Conservation (phyloP, 805 yeast genomes). For the Huiozyma naganishii region DNA sequence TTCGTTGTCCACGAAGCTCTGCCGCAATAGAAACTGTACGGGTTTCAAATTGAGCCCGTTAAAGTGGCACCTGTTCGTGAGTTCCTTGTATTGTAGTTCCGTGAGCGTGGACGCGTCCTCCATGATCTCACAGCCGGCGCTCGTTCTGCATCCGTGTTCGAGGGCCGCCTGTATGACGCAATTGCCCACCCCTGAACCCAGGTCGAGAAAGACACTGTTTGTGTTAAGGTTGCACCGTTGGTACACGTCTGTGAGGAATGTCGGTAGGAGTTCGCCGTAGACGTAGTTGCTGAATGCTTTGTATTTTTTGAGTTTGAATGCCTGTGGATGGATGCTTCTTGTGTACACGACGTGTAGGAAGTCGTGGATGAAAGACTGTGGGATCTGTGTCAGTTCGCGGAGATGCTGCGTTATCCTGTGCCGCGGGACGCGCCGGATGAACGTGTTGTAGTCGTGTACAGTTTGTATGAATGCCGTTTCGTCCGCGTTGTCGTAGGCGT, state of each 20-base stretch:
- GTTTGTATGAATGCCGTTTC: slow-evolving; percentile 20
- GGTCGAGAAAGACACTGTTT: slow-evolving; percentile 59
- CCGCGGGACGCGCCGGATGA: slow-evolving; percentile 30
- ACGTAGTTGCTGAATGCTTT: slow-evolving; percentile 84
- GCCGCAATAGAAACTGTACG: slow-evolving; percentile 47
- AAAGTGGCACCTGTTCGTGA: slow-evolving; percentile 44
- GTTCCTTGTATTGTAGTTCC: slow-evolving; percentile 45
- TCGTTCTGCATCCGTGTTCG: slow-evolving; percentile 62
- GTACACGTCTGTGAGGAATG: slow-evolving; percentile 59
- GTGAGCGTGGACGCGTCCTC: slow-evolving; percentile 66
- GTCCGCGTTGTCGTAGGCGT: slow-evolving; percentile 22
- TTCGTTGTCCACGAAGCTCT: slow-evolving; percentile 61
- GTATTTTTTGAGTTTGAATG: slow-evolving; percentile 52
- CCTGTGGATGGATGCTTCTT: slow-evolving; percentile 68
- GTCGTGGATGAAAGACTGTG: slow-evolving; percentile 44
- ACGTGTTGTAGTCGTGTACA: slow-evolving; percentile 35
- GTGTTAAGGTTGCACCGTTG: slow-evolving; percentile 44
- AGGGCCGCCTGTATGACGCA: slow-evolving; percentile 82
- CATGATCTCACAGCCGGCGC: slow-evolving; percentile 91
- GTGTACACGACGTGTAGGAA: slow-evolving; percentile 62
- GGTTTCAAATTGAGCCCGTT: slow-evolving; percentile 56
- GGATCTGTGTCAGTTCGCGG: slow-evolving; percentile 25
- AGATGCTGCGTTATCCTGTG: slow-evolving; percentile 26
- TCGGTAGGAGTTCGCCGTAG: slow-evolving; percentile 82
- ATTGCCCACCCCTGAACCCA: slow-evolving; percentile 93